Base-by-base conservation (phyloP, 1,284 basidiomycete species). In the Papiliotrema fonsecae region DNA sequence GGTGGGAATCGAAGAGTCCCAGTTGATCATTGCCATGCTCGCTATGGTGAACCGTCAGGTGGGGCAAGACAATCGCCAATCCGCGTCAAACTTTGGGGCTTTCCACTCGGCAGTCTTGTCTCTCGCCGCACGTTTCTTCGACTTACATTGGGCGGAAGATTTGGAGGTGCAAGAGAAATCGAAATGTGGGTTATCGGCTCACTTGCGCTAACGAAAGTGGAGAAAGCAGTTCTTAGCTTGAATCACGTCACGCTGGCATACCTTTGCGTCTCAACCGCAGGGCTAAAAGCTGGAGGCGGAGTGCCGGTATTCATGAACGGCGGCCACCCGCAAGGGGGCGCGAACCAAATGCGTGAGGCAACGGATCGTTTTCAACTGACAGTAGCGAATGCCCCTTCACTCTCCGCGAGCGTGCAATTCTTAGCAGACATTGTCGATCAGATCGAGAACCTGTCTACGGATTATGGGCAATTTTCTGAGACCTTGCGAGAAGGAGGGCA, bases 61-160 rank as follows among this genome's bases (percentile, higher is more conserved):
- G 1, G 62, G 75, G 3, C 64, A 66, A 10, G 75, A 77, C 0
- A 90, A 94, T 78, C 82, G 58, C 78, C 79, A 47, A 80, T 83
- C 67, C 1, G 60, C 65, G 2, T 81, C 84, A 2, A 84, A 86
- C 4, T 91, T 89, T 64, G 89, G 90, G 3, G 81, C 83, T 0
- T 80, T 94, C 51, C 92, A 97, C 65, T 77, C 82, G 3, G 85
- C 89, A 0, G 81, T 94, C 18, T 77, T 94, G 13, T 78, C 79
- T 9, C 76, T 96, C 1, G 84, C 88, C 0, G 84, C 90, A 19
- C 79, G 81, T 56, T 85, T 82, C 61, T 79, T 96, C n/a, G 81
- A 82, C 18, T 76, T 77, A 42, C 86, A 83, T 79, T 77, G 78
- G 22, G 76, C 80, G 24, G 74, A 73, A 25, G 76, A 91, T 1